These are phyloP conservation scores for Diaporthe helianthi DNA, from an alignment of 2,329 filamentous ascomycete species.

Conservation along the genomic window DNA sequence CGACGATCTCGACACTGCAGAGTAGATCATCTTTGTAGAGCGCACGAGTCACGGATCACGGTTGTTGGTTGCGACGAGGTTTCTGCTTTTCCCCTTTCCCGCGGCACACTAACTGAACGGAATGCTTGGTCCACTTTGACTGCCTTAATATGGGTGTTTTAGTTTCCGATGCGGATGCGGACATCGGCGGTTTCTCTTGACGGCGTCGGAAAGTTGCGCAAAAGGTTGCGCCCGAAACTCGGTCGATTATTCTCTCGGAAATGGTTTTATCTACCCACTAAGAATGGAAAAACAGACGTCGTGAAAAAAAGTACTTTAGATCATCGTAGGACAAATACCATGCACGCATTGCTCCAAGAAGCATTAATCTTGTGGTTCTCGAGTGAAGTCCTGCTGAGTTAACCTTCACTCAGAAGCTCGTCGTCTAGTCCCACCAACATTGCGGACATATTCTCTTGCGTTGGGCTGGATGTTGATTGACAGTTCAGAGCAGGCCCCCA, in stretches of 20 bases:
- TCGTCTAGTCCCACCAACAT: background rate
- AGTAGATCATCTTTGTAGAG: constrained; percentile 53
- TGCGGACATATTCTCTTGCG: background rate
- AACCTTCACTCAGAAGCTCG: background rate
- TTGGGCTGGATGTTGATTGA: background rate
- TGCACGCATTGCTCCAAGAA: constrained; percentile 22
- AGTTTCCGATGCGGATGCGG: constrained; percentile 34
- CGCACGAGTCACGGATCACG: background rate
- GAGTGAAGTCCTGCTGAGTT: background rate
- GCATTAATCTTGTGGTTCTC: background rate
- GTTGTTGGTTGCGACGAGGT: constrained; percentile 32
- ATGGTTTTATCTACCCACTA: constrained; percentile 9
- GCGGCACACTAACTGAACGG: constrained; percentile 36
- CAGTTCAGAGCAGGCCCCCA: background rate
- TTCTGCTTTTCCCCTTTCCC: constrained; percentile 32
- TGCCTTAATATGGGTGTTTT: constrained; percentile 34
- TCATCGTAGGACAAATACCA: constrained; percentile 28
- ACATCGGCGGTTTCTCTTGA: constrained; percentile 27
- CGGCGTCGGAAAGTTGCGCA: constrained; percentile 29
- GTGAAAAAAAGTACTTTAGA: constrained; percentile 30
- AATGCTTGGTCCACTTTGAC: constrained; percentile 33
- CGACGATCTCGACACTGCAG: constrained; percentile 95
- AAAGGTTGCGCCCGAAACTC: constrained; percentile 28
- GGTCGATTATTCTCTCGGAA: constrained; percentile 31
- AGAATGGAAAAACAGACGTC: constrained; percentile 21